Evolutionary conservation across 257 asterid genomes (phyloP), one percentile per base, ranked within the genome.

Genomic region (Forsythia suspensa): DNA sequence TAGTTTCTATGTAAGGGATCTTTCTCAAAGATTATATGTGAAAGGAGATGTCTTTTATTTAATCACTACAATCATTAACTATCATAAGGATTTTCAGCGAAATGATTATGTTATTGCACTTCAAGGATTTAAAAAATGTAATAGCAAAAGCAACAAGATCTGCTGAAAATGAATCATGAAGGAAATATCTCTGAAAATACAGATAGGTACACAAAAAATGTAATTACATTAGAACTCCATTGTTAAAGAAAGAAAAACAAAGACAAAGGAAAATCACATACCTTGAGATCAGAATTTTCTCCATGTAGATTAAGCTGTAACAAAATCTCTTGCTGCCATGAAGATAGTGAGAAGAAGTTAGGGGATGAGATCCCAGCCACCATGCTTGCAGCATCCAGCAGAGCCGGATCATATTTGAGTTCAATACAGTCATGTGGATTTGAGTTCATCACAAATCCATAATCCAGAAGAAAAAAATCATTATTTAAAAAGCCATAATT

Each of bases 321-420:
- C 55, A 96, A 84, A 85, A 91, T 77, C 41, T 76, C 84, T 74
- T 84, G 91, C 85, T 94, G 97, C 99, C 97, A 96, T 34, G 94
- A 91, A n/a, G 88, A 73, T 21, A 97, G 98, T 6, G 96, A 84
- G 72, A 95, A 92, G 85, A 92, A 90, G 88, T 84, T 91, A 7
- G 95, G 90, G 79, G 91, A 76, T 12, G 92, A 80, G 79, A 90
- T 77, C 39, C 96, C 98, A 20, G 96, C 96, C 78, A 95, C 95
- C 84, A 82, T 87, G 92, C 97, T 87, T 48, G 99, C 99, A 86
- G 98, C 97, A 82, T 93, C 99, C n/a, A 96, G 88, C 76, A 96
- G 94, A 70, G 90, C 90, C 2, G 92, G 77, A 51, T 96, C 98
- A 66, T 89, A 94, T 90, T 87, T 92, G 80, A 96, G 97, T 74